Percentiles rank a stretch among this genome's conserved stretches.
phyloP scores from a whole-genome alignment of 352 stramenopile species.

The Peronospora farinosa region DNA sequence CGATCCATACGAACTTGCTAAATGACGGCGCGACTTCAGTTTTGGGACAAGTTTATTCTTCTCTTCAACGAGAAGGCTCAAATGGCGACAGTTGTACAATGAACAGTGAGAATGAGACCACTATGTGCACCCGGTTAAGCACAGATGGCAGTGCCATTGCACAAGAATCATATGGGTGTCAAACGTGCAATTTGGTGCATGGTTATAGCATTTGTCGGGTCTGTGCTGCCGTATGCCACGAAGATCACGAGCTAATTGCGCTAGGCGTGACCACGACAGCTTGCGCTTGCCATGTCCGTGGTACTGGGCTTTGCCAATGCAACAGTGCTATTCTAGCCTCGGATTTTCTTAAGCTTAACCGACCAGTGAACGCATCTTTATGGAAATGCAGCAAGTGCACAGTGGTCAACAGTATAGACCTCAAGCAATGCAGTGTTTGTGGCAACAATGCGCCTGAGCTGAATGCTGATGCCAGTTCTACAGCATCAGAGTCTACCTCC shows the following conservation, averaged over 20 bases:
- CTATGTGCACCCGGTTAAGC: constrained; percentile 55
- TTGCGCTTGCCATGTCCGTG: constrained; percentile 64
- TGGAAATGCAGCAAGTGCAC: constrained; percentile 84
- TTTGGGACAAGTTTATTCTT: constrained; percentile 38
- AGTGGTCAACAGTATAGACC: constrained; percentile 59
- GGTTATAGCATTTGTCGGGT: constrained; percentile 52
- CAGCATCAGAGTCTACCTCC: constrained; percentile 34
- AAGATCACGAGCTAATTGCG: constrained; percentile 75
- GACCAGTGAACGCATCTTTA: constrained; percentile 35
- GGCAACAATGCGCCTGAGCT: constrained; percentile 26
- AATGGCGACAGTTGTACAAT: constrained; percentile 8
- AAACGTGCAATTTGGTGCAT: constrained; percentile 76
- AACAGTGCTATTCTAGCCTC: constrained; percentile 29
- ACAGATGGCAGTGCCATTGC: constrained; percentile 78
- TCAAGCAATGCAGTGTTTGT: constrained; percentile 62
- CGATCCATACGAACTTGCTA: constrained; percentile 8
- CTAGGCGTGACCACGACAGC: constrained; percentile 61
- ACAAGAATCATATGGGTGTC: constrained; percentile 73
- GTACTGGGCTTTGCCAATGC: constrained; percentile 47
- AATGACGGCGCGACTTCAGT: constrained; percentile 21
- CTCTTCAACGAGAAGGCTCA: constrained; percentile 20
- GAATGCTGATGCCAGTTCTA: constrained; percentile 3
- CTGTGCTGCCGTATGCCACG: constrained; percentile 72
- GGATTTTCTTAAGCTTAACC: constrained; percentile 35
- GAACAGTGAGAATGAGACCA: constrained; percentile 17